Percentiles rank a stretch among this genome's conserved stretches.
Conservation (phyloP, 1,139 yeast genomes). For the Yamadazyma aaseri region DNA sequence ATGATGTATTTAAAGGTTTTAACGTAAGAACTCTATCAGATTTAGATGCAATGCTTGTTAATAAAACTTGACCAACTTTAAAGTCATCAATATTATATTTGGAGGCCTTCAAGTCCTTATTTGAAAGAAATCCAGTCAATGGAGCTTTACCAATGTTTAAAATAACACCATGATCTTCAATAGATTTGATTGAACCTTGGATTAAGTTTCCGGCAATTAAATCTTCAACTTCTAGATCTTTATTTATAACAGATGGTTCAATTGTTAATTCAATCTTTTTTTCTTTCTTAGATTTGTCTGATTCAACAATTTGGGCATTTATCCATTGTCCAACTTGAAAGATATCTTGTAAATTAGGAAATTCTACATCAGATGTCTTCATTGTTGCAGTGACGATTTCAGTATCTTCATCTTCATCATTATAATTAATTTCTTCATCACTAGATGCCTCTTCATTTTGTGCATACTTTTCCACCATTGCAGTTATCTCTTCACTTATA, state of each 20-base stretch:
- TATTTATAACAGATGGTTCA: slow-evolving; percentile 75
- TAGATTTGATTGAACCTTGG: slow-evolving; percentile 74
- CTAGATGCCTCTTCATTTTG: slow-evolving; percentile 41
- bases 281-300: slow-evolving; percentile 34
- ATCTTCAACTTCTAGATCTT: slow-evolving; percentile 61
- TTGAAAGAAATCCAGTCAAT: slow-evolving; percentile 72
- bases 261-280: slow-evolving; percentile 71
- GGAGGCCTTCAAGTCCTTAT: slow-evolving; percentile 50
- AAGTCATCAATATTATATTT: slow-evolving; percentile 20
- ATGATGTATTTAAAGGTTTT: slow-evolving; percentile 34
- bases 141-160: slow-evolving; percentile 63
- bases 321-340: slow-evolving; percentile 84
- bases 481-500: slow-evolving; percentile 63
- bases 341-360: slow-evolving; percentile 54
- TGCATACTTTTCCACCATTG: slow-evolving; percentile 52
- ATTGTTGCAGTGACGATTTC: slow-evolving; percentile 27
- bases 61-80: slow-evolving; percentile 46
- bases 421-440: slow-evolving; percentile 37
- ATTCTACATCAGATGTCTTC: slow-evolving; percentile 27
- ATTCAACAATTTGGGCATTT: slow-evolving; percentile 66
- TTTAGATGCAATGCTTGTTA: slow-evolving; percentile 46
- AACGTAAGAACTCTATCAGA: slow-evolving; percentile 63
- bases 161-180: slow-evolving; percentile 90
- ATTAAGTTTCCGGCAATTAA: slow-evolving; percentile 58
- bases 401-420: slow-evolving; percentile 28